These are phyloP conservation scores for Gamarada debralockiae DNA, from an alignment of 495 filamentous ascomycete species.

Conservation along the genomic window DNA sequence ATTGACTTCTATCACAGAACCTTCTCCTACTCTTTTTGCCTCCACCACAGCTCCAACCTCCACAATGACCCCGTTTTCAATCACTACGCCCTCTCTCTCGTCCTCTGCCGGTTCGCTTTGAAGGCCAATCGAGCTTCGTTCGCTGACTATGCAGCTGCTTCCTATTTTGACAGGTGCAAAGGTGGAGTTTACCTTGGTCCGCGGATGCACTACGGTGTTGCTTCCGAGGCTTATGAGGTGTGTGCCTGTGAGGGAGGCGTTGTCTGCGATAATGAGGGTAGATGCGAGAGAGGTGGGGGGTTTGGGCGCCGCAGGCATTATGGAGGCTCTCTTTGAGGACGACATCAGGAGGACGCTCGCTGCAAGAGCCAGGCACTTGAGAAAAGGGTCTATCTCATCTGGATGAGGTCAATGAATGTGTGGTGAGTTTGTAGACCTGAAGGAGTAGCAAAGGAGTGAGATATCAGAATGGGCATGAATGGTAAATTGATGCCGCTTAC, in stretches of 20 bases:
- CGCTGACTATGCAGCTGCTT: conserved; percentile 69
- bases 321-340: conserved; percentile 48
- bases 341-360: conserved; percentile 14
- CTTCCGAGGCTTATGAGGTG: conserved; percentile 67
- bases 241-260: conserved; percentile 66
- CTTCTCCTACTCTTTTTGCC: conserved; percentile 57
- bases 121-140: conserved; percentile 60
- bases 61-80: conserved; percentile 56
- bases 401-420: too few relatives aligned
- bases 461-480: conserved; percentile 8
- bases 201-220: conserved; percentile 79
- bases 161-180: conserved; percentile 70
- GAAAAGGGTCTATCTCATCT: too few relatives aligned
- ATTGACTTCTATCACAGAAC: conserved; percentile 57
- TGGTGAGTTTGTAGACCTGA: conserved; percentile 3
- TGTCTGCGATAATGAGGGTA: conserved; percentile 68
- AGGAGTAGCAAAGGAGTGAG: conserved; percentile 3
- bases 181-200: conserved; percentile 63
- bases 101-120: conserved; percentile 23
- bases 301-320: conserved; percentile 46
- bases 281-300: conserved; percentile 69
- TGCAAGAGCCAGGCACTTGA: too few relatives aligned
- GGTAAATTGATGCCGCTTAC: conserved; percentile 14
- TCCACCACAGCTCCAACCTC: conserved; percentile 62
- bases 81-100: conserved; percentile 32